Evolutionary conservation across 306 rosid genomes (phyloP).

Genomic region (Begonia masoniana): DNA sequence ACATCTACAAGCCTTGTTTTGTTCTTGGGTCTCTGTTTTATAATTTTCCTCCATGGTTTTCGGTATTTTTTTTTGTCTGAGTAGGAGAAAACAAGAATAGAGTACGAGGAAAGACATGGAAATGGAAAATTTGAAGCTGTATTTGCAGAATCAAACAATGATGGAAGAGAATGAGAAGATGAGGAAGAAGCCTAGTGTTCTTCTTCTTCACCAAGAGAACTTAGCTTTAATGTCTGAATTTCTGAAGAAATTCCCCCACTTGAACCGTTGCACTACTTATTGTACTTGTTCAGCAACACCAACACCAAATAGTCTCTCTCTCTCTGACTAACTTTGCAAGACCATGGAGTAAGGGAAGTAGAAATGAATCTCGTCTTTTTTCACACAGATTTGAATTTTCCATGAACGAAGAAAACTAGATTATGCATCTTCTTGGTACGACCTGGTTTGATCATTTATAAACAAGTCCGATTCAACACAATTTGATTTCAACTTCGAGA

Average conservation of each 20-base stretch:
- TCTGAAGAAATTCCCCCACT: constrained; percentile 21
- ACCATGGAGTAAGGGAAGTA: no score
- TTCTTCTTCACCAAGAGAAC: constrained; percentile 41
- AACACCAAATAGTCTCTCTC: constrained; percentile 3
- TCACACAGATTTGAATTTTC: no score
- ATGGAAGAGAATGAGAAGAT: constrained; percentile 33
- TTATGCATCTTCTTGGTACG: no score
- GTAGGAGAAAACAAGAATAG: constrained; percentile 19
- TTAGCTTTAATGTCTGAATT: constrained; percentile 18
- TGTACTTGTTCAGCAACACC: constrained; percentile 9
- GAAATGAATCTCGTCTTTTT: no score
- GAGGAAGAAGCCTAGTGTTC: constrained; percentile 24
- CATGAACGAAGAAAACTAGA: no score
- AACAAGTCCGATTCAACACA: neutral
- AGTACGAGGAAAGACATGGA: constrained; percentile 17
- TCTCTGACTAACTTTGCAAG: neutral
- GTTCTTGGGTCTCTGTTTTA: neutral
- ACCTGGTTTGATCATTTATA: no score
- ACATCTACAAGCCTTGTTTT: no score
- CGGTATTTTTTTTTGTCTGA: neutral
- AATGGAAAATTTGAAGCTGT: constrained; percentile 31
- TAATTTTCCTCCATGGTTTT: neutral
- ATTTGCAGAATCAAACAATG: constrained; percentile 34
- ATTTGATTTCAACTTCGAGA: constrained; percentile 29
- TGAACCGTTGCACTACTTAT: constrained; percentile 3